Conservation (phyloP, 202 grass and related monocot species). For the Carex arenaria region DNA sequence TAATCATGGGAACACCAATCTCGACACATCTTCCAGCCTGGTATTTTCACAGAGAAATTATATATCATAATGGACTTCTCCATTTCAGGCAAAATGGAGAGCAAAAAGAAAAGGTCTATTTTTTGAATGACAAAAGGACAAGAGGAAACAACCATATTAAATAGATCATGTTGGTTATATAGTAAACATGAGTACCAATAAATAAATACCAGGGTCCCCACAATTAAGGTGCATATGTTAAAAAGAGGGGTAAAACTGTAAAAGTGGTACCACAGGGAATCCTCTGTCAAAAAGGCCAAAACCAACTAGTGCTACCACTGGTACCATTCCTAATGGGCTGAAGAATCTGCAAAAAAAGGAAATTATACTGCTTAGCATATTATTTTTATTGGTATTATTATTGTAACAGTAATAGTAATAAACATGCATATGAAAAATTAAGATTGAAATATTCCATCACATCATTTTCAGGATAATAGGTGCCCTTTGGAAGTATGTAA, state of each 20-base stretch:
- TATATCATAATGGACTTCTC: background rate
- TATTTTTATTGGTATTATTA: constrained; percentile 4
- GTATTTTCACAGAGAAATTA: background rate
- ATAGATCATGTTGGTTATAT: constrained; percentile 3
- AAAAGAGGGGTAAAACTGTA: background rate
- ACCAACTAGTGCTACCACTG: constrained; percentile 78
- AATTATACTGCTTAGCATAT: background rate
- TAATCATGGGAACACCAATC: constrained; percentile 84
- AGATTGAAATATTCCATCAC: constrained; percentile 5
- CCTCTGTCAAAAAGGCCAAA: constrained; percentile 98
- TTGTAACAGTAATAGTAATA: background rate
- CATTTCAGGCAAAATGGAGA: constrained; percentile 13
- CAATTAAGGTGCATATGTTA: constrained; percentile 7
- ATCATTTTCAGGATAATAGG: constrained; percentile 18
- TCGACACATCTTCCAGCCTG: constrained; percentile 89
- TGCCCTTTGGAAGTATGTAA: constrained; percentile 18
- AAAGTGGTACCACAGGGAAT: constrained; percentile 80
- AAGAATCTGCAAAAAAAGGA: constrained; percentile 83
- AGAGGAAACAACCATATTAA: constrained; percentile 9
- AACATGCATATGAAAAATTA: background rate
- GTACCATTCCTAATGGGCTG: constrained; percentile 94
- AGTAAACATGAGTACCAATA: background rate
- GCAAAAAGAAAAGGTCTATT: background rate
- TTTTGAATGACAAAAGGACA: constrained; percentile 1
- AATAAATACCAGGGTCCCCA: constrained; percentile 10